These are phyloP conservation scores for Lecanicillium sp. DNA, from an alignment of 2,329 filamentous ascomycete species.

Conservation along the genomic window DNA sequence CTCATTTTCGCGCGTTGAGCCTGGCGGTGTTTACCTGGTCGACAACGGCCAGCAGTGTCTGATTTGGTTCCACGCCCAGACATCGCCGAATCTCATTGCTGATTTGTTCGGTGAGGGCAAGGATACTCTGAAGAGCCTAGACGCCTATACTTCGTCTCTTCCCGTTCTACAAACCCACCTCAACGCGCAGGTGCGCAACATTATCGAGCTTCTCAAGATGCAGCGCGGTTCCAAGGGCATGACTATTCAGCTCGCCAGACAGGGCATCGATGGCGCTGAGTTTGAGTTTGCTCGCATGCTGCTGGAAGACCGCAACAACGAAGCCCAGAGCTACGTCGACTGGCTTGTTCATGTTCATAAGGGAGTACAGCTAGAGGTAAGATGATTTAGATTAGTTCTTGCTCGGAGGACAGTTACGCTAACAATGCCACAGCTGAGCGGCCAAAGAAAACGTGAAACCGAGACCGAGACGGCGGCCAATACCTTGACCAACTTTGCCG, in stretches of 20 bases:
- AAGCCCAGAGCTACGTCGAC: constrained; percentile 96
- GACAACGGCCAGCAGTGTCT: constrained; percentile 92
- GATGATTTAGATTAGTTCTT: constrained; percentile 21
- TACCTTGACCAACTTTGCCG: constrained; percentile 49
- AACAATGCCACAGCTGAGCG: constrained; percentile 46
- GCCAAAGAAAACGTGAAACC: constrained; percentile 66
- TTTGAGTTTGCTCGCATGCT: constrained; percentile 91
- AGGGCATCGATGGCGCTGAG: constrained; percentile 90
- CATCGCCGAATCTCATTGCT: constrained; percentile 82
- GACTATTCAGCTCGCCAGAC: constrained; percentile 82
- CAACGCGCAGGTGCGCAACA: constrained; percentile 90
- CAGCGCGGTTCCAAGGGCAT: constrained; percentile 81
- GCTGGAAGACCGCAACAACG: constrained; percentile 93
- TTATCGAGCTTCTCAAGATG: constrained; percentile 77
- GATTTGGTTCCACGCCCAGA: constrained; percentile 87
- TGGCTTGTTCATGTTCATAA: constrained; percentile 96
- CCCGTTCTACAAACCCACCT: constrained; percentile 86
- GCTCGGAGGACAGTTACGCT: not conserved
- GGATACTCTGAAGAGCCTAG: constrained; percentile 63
- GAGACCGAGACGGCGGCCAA: constrained; percentile 38
- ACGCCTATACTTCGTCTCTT: constrained; percentile 72
- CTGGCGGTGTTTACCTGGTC: constrained; percentile 88
- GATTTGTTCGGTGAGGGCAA: constrained; percentile 83
- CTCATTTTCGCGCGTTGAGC: constrained; percentile 81
- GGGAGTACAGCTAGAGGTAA: constrained; percentile 81